Conservation (phyloP, 2,329 filamentous ascomycete species). For the Colletotrichum melonis region DNA sequence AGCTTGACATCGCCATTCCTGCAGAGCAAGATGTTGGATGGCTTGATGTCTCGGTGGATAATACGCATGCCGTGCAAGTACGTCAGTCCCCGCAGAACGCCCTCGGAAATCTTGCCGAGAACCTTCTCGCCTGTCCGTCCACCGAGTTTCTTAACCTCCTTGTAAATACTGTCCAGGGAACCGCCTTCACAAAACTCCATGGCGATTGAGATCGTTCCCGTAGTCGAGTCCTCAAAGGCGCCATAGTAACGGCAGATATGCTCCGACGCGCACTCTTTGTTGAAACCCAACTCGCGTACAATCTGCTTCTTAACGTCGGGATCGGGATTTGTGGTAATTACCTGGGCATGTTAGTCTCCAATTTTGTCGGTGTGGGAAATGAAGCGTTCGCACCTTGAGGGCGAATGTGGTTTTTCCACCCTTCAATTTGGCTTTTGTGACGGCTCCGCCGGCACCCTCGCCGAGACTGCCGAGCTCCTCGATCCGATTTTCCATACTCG, state of each 20-base stretch:
- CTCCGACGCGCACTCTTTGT: conserved; percentile 95
- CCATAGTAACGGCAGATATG: conserved; percentile 99
- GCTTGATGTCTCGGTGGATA: conserved; percentile 99
- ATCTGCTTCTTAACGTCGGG: conserved; percentile 99
- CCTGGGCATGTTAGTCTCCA: conserved; percentile 59
- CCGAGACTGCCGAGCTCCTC: conserved; percentile 89
- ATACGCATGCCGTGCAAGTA: conserved; percentile 97
- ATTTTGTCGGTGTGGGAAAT: conserved; percentile 36
- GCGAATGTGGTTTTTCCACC: conserved; percentile 96
- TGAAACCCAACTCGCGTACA: conserved; percentile 94
- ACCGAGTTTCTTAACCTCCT: conserved; percentile 94
- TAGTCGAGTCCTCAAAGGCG: conserved; percentile 95
- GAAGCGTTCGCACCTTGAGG: conserved; percentile 76
- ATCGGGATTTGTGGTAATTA: conserved; percentile 98
- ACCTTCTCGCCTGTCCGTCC: conserved; percentile 97
- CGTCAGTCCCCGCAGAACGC: conserved; percentile 90
- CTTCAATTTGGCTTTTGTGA: conserved; percentile 89
- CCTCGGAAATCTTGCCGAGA: conserved; percentile 94
- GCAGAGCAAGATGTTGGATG: conserved; percentile 94
- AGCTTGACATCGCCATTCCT: conserved; percentile 95
- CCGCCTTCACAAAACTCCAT: conserved; percentile 99
- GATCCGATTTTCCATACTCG: conserved; percentile 88
- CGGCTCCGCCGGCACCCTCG: conserved; percentile 94
- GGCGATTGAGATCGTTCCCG: conserved; percentile 95
- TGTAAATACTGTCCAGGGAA: conserved; percentile 95